Evolutionary conservation across 2,329 filamentous ascomycete species (phyloP).

Genomic region (Paecilomyces variotii): DNA sequence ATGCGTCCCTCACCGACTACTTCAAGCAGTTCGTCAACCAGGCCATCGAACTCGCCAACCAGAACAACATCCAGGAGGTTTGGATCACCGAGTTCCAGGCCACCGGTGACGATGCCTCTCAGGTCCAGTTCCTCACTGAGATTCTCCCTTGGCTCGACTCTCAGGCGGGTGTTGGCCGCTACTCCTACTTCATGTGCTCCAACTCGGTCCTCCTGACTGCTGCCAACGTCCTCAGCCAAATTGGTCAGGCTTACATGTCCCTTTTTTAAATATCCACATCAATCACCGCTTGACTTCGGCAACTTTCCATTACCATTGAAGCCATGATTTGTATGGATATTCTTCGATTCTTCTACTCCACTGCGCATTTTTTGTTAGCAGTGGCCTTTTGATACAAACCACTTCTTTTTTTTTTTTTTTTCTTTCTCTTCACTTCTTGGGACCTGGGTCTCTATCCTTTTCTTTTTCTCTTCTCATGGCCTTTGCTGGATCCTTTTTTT

Average conservation of each 20-base stretch:
- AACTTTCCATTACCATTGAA: background rate
- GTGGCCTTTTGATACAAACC: background rate
- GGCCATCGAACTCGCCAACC: constrained; percentile 24
- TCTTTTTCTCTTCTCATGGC: background rate
- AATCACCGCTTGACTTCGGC: background rate
- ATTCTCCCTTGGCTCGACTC: constrained; percentile 33
- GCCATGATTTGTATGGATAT: background rate
- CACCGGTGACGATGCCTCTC: constrained; percentile 13
- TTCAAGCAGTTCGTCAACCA: constrained; percentile 32
- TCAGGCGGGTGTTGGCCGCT: constrained; percentile 30
- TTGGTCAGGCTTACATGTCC: constrained; percentile 22
- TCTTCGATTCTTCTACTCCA: background rate
- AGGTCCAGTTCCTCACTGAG: constrained; percentile 28
- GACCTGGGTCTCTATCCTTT: background rate
- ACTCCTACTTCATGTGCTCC: constrained; percentile 35
- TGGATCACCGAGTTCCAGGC: constrained; percentile 42
- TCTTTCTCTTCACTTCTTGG: background rate
- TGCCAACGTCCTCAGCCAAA: constrained; percentile 16
- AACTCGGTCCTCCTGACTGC: constrained; percentile 24
- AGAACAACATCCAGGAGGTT: constrained; percentile 29
- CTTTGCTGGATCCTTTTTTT: background rate
- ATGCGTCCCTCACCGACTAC: constrained; percentile 12
- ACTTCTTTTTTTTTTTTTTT: background rate
- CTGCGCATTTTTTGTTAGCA: background rate
- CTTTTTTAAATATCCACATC: background rate